These are phyloP conservation scores for Trichoderma asperelloides DNA, from an alignment of 495 filamentous ascomycete species.

Conservation along the genomic window DNA sequence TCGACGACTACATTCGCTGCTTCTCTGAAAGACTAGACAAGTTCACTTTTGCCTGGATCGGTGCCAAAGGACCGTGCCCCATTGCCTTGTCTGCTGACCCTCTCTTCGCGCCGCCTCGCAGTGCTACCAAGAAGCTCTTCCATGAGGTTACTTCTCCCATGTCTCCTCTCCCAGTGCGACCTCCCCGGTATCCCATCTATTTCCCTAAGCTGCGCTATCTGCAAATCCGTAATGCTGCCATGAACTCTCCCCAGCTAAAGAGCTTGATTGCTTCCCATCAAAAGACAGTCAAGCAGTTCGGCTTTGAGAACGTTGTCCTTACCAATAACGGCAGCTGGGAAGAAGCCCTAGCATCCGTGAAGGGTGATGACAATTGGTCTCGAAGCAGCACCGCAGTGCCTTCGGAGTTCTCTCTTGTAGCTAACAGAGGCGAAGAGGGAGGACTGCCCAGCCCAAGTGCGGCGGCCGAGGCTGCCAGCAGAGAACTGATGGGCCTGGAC, in stretches of 20 bases:
- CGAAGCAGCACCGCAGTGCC: constrained; percentile 25
- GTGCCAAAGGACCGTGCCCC: constrained; percentile 57
- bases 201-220: constrained; percentile 53
- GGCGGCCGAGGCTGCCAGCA: constrained; percentile 33
- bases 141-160: constrained; percentile 46
- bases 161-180: constrained; percentile 37
- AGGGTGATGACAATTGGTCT: constrained; percentile 30
- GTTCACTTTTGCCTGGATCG: constrained; percentile 63
- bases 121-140: constrained; percentile 41
- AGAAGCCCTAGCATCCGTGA: constrained; percentile 58
- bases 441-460: constrained; percentile 27
- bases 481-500: constrained; percentile 33
- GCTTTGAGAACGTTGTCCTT: constrained; percentile 60
- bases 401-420: constrained; percentile 14
- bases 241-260: constrained; percentile 58
- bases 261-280: constrained; percentile 52
- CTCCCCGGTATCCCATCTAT: constrained; percentile 36
- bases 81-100: constrained; percentile 55
- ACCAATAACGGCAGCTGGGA: constrained; percentile 60
- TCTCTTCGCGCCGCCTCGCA: constrained; percentile 44
- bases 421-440: constrained; percentile 20
- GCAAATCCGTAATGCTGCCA: constrained; percentile 55
- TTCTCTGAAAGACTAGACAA: constrained; percentile 53
- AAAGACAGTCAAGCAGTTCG: constrained; percentile 55
- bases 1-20: constrained; percentile 60